Evolutionary conservation across 2,329 filamentous ascomycete genomes (phyloP), one percentile per base, ranked within the genome.

Genomic region (Botryotinia globosa): DNA sequence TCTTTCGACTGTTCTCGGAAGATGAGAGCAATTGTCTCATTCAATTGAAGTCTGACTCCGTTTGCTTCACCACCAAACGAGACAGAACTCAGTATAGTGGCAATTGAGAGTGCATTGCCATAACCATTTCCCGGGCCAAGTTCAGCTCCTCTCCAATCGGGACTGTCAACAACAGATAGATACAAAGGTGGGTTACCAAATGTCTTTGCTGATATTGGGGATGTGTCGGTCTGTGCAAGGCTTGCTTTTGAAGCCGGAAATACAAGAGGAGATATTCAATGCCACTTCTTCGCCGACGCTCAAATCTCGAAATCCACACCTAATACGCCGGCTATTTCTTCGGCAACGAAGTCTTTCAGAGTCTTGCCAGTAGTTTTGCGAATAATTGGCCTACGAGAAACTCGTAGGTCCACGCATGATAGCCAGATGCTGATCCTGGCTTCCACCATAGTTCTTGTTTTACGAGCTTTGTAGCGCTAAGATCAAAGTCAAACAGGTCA

Each of bases 71-170:
- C 54, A 7, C 54, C 67, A 45, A 69, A 29, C 5, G 67, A 69
- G 29, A 69, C 37, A 7, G 14, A 22, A n/a, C 54, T 61, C 20
- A 69, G 54, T 12, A 69, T 69, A 18, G 54, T 80, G 9, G 81
- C 82, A 37, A 87, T 66, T 0, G 80, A 81, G 6, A 82, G 80
- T 18, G 85, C 84, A 74, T 87, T 87, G 1, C 78, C 75, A 69
- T 85, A 83, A 0, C 85, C 86, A 73, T 85, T 85, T 1, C 78
- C 75, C 0, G 82, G 82, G 0, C 84, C 84, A 7, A 85, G 76
- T 66, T 84, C 84, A 2, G 81, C 79, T 0, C 75, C 75, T 34
- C 83, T 80, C 79, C 84, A 74, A 20, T 2, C 34, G 12, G 8
- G 34, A 29, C 25, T 72, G 18, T 75, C 68, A 3, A 69, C 69